Evolutionary conservation across 129 eudicot species (phyloP).

Genomic region (Saussurea involucrata): DNA sequence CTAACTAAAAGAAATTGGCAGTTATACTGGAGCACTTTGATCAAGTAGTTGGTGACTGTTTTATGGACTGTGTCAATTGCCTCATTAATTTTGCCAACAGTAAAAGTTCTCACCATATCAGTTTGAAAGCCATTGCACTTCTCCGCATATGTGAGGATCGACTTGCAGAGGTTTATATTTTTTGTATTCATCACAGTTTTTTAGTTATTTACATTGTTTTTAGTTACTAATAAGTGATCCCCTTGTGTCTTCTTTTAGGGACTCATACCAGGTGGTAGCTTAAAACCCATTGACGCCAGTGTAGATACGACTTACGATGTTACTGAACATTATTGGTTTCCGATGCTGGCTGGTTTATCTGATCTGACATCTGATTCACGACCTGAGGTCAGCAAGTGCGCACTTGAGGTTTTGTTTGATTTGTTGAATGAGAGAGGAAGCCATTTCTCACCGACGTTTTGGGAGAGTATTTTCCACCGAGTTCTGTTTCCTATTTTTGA

Average conservation of each 20-base stretch:
- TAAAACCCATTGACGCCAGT: constrained; percentile 52
- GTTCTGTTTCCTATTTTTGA: constrained; percentile 93
- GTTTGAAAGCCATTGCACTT: constrained; percentile 95
- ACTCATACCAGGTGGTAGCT: constrained; percentile 75
- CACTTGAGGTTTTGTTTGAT: constrained; percentile 96
- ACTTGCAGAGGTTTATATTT: constrained; percentile 84
- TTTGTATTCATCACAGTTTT: background rate
- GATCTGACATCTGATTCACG: constrained; percentile 87
- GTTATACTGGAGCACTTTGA: constrained; percentile 93
- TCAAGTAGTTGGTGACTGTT: constrained; percentile 91
- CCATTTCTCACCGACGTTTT: constrained; percentile 76
- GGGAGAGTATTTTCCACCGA: constrained; percentile 83
- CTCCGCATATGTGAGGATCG: constrained; percentile 98
- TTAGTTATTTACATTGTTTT: background rate
- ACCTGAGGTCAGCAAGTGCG: constrained; percentile 83
- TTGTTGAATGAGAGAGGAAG: constrained; percentile 86
- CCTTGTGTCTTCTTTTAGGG: constrained; percentile 45
- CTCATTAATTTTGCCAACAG: constrained; percentile 87
- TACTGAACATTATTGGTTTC: constrained; percentile 96
- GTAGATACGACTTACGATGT: constrained; percentile 57
- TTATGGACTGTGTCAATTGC: constrained; percentile 92
- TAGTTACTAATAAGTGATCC: no score
- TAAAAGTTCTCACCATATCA: constrained; percentile 77
- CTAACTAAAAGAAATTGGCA: constrained; percentile 37
- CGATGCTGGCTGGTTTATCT: constrained; percentile 95